A percentile compares a stretch with the other conserved stretches of the same genome.
These are phyloP conservation scores for Pleurotus sapidus DNA, from an alignment of 768 basidiomycete genomes.

Conservation along the genomic window DNA sequence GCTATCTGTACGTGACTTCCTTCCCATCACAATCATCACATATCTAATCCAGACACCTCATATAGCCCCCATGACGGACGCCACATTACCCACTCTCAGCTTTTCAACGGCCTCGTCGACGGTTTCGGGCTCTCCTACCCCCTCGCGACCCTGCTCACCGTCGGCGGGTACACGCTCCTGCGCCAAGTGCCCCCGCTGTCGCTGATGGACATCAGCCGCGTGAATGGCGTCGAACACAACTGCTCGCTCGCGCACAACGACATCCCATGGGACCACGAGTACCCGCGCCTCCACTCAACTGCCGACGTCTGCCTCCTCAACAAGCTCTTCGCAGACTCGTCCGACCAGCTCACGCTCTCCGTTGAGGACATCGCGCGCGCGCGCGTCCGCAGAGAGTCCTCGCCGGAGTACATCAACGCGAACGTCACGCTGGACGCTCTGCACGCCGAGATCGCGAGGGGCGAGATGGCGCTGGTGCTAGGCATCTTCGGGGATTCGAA, in stretches of 20 bases:
- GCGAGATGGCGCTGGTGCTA: constrained; percentile 39
- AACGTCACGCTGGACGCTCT: constrained; percentile 24
- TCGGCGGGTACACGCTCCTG: constrained; percentile 23
- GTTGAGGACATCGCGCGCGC: constrained; percentile 24
- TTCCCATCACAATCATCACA: background rate
- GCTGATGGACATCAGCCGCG: constrained; percentile 25
- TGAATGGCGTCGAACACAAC: constrained; percentile 34
- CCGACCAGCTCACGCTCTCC: constrained; percentile 19
- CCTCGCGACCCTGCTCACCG: constrained; percentile 25
- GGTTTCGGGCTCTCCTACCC: constrained; percentile 26
- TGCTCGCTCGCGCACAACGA: constrained; percentile 35
- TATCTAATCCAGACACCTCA: background rate
- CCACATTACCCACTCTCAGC: constrained; percentile 19
- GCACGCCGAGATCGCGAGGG: constrained; percentile 40
- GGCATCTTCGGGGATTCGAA: constrained; percentile 20
- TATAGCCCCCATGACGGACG: constrained; percentile 30
- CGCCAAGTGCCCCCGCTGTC: constrained; percentile 15
- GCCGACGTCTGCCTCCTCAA: constrained; percentile 9
- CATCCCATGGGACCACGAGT: constrained; percentile 19
- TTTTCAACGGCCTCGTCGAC: constrained; percentile 21
- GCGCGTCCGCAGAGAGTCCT: constrained; percentile 30
- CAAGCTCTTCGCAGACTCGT: constrained; percentile 9
- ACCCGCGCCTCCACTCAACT: constrained; percentile 21
- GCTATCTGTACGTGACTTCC: background rate
- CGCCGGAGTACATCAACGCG: constrained; percentile 5